Evolutionary conservation across 139 green algal species (phyloP).

Genomic region (Gonium pectorale): DNA sequence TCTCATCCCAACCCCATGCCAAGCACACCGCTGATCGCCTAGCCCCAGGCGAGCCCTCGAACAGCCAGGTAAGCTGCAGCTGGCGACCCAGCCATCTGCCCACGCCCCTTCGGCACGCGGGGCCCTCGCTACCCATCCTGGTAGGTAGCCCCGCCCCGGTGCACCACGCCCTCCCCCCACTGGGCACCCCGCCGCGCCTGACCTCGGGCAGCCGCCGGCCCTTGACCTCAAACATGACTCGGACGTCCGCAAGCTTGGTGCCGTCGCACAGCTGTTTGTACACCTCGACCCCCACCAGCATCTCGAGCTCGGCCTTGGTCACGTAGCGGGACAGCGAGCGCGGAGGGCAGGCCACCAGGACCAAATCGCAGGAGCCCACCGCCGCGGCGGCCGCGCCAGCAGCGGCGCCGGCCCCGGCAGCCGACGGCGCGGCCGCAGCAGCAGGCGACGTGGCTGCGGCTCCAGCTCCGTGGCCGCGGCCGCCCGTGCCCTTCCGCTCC

Average conservation of each 20-base stretch:
- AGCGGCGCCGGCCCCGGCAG: not conserved
- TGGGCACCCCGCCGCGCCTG: too few species aligned
- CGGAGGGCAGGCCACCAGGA: conserved; percentile 28
- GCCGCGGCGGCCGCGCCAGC: not conserved
- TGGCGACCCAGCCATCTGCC: too few species aligned
- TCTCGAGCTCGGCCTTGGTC: conserved; percentile 32
- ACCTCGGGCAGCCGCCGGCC: conserved; percentile 1
- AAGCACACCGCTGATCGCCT: too few species aligned
- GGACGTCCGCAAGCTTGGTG: conserved; percentile 29
- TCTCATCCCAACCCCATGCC: too few species aligned
- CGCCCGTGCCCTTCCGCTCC: too few species aligned
- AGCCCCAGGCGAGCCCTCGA: too few species aligned
- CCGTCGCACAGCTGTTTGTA: conserved; percentile 24
- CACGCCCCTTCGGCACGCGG: too few species aligned
- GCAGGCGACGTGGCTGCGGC: not conserved
- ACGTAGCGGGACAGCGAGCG: conserved; percentile 37
- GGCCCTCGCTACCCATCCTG: too few species aligned
- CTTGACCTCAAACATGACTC: conserved; percentile 28
- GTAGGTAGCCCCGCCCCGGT: too few species aligned
- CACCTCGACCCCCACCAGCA: conserved; percentile 16
- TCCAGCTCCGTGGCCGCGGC: not conserved
- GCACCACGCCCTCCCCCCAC: too few species aligned
- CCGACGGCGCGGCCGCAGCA: not conserved
- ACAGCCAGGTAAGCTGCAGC: too few species aligned
- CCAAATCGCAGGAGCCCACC: not conserved